A percentile compares a stretch with the other conserved stretches of the same genome.
phyloP scores from a whole-genome alignment of 805 yeast species.

The Candida pseudoglaebosa region DNA sequence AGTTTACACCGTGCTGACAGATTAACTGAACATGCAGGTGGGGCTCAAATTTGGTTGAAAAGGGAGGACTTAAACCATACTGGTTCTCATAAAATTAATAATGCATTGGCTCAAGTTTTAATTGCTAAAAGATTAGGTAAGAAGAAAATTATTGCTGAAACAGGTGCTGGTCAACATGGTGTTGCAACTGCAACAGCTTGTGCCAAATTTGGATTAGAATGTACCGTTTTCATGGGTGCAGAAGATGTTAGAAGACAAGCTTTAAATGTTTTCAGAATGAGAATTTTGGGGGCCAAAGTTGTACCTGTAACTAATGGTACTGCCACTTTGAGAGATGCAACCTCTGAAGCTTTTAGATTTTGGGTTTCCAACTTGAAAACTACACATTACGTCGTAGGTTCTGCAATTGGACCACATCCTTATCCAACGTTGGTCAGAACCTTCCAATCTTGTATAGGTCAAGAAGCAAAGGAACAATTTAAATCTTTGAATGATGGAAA shows the following conservation, averaged over 20 bases:
- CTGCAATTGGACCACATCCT: constrained; percentile 99
- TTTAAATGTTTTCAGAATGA: constrained; percentile 94
- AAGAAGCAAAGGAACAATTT: constrained; percentile 91
- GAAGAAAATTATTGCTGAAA: constrained; percentile 75
- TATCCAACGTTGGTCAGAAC: constrained; percentile 97
- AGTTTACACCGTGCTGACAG: constrained; percentile 88
- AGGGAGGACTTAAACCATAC: constrained; percentile 94
- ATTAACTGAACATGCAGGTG: constrained; percentile 85
- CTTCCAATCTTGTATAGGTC: constrained; percentile 95
- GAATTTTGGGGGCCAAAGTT: constrained; percentile 92
- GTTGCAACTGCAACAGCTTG: constrained; percentile 91
- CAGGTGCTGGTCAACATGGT: constrained; percentile 94
- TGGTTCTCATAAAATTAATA: constrained; percentile 84
- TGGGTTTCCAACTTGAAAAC: constrained; percentile 88
- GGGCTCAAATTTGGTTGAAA: constrained; percentile 91
- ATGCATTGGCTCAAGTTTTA: constrained; percentile 77
- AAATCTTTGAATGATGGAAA: constrained; percentile 71
- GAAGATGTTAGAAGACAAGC: constrained; percentile 99
- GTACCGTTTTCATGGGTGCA: constrained; percentile 98
- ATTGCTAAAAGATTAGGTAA: constrained; percentile 79
- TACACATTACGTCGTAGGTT: constrained; percentile 95
- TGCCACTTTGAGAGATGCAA: constrained; percentile 93
- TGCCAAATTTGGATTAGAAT: constrained; percentile 88
- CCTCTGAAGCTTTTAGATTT: constrained; percentile 91
- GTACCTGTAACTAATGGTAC: constrained; percentile 94